Conservation (phyloP, 2,329 filamentous ascomycete genomes). For the Nemania diffusa region DNA sequence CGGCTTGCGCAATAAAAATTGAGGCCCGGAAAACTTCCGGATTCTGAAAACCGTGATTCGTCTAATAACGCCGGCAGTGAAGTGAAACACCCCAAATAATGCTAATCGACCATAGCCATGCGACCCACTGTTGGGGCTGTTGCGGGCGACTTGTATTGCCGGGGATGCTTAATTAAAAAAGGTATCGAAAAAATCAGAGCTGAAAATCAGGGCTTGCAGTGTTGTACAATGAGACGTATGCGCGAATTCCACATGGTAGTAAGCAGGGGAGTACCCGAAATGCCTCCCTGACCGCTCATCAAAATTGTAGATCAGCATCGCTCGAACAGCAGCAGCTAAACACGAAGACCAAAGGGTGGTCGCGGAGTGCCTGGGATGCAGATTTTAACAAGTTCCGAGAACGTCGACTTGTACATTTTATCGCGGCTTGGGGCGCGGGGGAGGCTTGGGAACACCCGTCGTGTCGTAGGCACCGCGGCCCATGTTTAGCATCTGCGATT, state of each 20-base stretch:
- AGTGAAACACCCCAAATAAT: slow-evolving; percentile 28
- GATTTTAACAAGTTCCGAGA: slow-evolving; percentile 1
- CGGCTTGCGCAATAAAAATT: slow-evolving; percentile 1
- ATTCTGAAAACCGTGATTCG: slow-evolving; percentile 24
- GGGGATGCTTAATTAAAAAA: slow-evolving; percentile 49
- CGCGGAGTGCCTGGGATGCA: not conserved
- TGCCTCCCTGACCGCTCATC: slow-evolving; percentile 21
- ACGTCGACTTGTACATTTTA: slow-evolving; percentile 37
- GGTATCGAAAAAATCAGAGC: slow-evolving; percentile 44
- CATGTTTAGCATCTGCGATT: slow-evolving; percentile 49
- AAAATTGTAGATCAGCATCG: not conserved
- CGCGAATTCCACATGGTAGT: slow-evolving; percentile 38
- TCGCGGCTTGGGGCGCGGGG: slow-evolving; percentile 49
- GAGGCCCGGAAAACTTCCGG: slow-evolving; percentile 11
- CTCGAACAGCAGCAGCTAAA: slow-evolving; percentile 24
- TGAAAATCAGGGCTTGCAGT: slow-evolving; percentile 42
- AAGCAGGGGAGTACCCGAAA: slow-evolving; percentile 32
- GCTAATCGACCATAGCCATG: not conserved
- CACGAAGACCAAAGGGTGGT: slow-evolving; percentile 4
- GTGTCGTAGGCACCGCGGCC: slow-evolving; percentile 52
- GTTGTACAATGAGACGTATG: slow-evolving; percentile 48
- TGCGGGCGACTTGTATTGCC: slow-evolving; percentile 17
- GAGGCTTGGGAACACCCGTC: slow-evolving; percentile 51
- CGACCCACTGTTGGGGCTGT: slow-evolving; percentile 39
- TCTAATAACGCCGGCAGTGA: slow-evolving; percentile 44